Conservation (phyloP, 306 rosid species). For the Cyamopsis tetragonoloba region DNA sequence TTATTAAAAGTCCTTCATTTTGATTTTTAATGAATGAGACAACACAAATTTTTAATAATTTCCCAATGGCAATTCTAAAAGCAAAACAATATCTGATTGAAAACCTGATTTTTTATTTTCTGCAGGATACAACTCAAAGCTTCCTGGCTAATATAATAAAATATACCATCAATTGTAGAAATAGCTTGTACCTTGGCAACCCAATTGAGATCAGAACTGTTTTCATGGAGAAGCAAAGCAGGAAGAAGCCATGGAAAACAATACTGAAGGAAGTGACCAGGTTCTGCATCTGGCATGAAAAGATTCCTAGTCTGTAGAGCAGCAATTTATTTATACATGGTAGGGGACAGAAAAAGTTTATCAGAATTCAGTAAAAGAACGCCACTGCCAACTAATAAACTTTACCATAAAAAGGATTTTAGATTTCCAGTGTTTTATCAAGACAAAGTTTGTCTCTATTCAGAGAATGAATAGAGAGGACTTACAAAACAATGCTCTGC, state of each 20-base stretch:
- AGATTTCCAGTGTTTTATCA: neutral
- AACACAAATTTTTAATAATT: slow-evolving; percentile 4
- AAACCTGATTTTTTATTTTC: neutral
- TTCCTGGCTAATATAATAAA: slow-evolving; percentile 6
- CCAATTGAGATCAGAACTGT: slow-evolving; percentile 65
- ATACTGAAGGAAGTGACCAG: slow-evolving; percentile 70
- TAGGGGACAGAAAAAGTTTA: slow-evolving; percentile 12
- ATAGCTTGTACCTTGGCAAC: slow-evolving; percentile 55
- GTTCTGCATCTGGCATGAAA: slow-evolving; percentile 72
- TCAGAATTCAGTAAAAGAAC: neutral
- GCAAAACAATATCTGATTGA: neutral
- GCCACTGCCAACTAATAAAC: neutral
- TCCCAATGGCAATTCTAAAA: slow-evolving; percentile 12
- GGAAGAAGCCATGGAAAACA: slow-evolving; percentile 95
- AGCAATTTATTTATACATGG: slow-evolving; percentile 7
- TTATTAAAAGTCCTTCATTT: neutral
- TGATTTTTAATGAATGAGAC: neutral
- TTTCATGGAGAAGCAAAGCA: slow-evolving; percentile 64
- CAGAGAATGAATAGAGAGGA: neutral
- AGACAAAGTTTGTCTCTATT: neutral
- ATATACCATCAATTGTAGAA: slow-evolving; percentile 7
- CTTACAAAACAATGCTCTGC: neutral
- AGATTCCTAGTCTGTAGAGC: slow-evolving; percentile 68
- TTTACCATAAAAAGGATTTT: neutral
- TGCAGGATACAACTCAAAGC: slow-evolving; percentile 3